phyloP scores from a whole-genome alignment of 192 early-diverging fungal genomes.

The Umbelopsis sp. region DNA sequence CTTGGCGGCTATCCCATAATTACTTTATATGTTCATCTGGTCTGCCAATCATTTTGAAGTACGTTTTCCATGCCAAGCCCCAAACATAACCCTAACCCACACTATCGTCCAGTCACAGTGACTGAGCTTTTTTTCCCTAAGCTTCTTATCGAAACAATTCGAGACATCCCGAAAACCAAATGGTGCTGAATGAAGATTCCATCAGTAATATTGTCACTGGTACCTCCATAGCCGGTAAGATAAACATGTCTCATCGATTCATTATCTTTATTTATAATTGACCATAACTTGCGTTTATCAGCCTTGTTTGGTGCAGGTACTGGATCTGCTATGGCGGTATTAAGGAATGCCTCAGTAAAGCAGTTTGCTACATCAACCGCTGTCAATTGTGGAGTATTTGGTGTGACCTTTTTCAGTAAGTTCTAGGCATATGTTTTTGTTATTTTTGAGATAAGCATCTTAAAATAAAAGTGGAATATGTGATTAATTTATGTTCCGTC shows the following conservation, averaged over 20 bases:
- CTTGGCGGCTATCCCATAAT: not conserved
- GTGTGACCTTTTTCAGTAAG: slow-evolving; percentile 57
- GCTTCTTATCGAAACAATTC: slow-evolving; percentile 21
- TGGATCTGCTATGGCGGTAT: slow-evolving; percentile 46
- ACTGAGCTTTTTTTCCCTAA: slow-evolving; percentile 8
- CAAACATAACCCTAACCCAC: not conserved
- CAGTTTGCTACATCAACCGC: slow-evolving; percentile 46
- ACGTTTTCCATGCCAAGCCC: slow-evolving; percentile 14
- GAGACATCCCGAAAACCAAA: not conserved
- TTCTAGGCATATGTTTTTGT: not conserved
- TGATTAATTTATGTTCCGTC: too few species aligned
- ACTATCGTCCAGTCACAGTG: not conserved
- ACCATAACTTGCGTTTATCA: not conserved
- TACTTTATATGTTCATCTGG: not conserved
- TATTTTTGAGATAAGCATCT: too few species aligned
- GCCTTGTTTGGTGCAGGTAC: slow-evolving; percentile 44
- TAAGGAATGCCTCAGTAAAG: slow-evolving; percentile 48
- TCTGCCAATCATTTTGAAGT: not conserved
- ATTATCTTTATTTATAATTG: too few species aligned
- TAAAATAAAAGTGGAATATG: too few species aligned
- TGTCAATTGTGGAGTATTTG: slow-evolving; percentile 53
- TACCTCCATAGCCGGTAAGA: not conserved
- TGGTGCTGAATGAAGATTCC: slow-evolving; percentile 13
- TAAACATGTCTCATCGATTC: not conserved
- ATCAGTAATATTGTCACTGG: slow-evolving; percentile 7